phyloP scores from a whole-genome alignment of 495 filamentous ascomycete genomes.

The Aspergillus cristatus region DNA sequence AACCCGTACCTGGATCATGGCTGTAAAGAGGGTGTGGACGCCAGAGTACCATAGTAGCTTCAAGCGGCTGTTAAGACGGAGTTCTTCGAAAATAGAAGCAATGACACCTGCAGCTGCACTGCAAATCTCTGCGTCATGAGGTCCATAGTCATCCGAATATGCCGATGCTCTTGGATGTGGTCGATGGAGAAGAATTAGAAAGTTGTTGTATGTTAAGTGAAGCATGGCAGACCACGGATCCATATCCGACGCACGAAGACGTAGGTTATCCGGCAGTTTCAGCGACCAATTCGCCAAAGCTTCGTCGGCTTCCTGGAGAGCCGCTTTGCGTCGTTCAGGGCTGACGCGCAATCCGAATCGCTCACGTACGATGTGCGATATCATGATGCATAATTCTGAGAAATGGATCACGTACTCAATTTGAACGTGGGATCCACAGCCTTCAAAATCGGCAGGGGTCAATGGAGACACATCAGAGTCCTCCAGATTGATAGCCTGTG shows the following conservation, averaged over 20 bases:
- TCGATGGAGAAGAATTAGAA: slow-evolving; percentile 42
- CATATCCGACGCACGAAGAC: slow-evolving; percentile 34
- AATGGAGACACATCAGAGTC: slow-evolving; percentile 40
- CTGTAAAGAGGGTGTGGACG: slow-evolving; percentile 38
- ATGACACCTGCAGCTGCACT: slow-evolving; percentile 39
- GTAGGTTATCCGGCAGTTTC: slow-evolving; percentile 34
- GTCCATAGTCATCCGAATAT: slow-evolving; percentile 36
- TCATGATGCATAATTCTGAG: slow-evolving; percentile 38
- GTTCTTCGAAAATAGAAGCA: slow-evolving; percentile 39
- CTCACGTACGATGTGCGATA: slow-evolving; percentile 35
- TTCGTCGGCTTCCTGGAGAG: slow-evolving; percentile 36
- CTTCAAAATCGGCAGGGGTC: slow-evolving; percentile 37
- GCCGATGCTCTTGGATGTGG: slow-evolving; percentile 37
- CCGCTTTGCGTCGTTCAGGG: slow-evolving; percentile 33
- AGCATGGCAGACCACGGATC: slow-evolving; percentile 42
- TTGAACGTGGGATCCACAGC: slow-evolving; percentile 33
- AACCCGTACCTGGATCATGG: slow-evolving; percentile 43
- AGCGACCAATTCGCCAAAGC: slow-evolving; percentile 38
- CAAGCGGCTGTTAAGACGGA: slow-evolving; percentile 40
- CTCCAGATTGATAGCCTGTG: slow-evolving; percentile 40
- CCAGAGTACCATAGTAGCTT: slow-evolving; percentile 40
- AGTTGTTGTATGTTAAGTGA: slow-evolving; percentile 42
- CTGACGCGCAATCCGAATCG: slow-evolving; percentile 31
- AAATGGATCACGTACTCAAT: slow-evolving; percentile 38
- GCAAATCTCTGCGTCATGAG: slow-evolving; percentile 38